Base-by-base conservation (phyloP, 768 basidiomycete species). In the Tephrocybe sp. region DNA sequence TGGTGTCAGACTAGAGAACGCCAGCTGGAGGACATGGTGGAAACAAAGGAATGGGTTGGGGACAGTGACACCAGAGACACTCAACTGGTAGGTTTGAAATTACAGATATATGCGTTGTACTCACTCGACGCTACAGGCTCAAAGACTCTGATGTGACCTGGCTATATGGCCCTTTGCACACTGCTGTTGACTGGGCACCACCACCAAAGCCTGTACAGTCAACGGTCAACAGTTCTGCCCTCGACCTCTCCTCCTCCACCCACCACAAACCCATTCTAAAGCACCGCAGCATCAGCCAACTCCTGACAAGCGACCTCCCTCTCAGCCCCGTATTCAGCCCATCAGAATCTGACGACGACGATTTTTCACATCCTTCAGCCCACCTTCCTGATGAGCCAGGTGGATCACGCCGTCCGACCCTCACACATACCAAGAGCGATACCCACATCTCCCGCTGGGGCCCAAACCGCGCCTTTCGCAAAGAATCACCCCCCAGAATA, bases 121-220 rank as follows among this genome's bases (percentile, higher is more conserved):
- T 33, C 38, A 51, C 41, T 38, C 31, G 36, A 39, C 7, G 7
- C 3, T 42, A 3, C 72, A 98, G 96, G 96, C 84, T 99, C 61
- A 99, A 99, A 69, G 96, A 99, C 69, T 94, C 91, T 5, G 96
- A 99, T 66, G 96, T 98, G 35, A 99, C 97, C 1, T 99, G 96
- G 96, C 82, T 99, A 0, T 98, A 99, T 62, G 96, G 96, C 0
- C 96, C 96, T 17, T 75, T 99, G 0, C 96, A 99, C 67, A 92
- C 93, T 0, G 92, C 92, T n/a, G 83, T 85, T 39, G 92, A 92
- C 58, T 89, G 87, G 57, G 40, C 48, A 7, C 58, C 59, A 3
- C 83, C 84, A 0, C 79, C 83, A 1, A 83, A 81, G 63, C 78
- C 77, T 33, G 63, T 72, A 1, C 71, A 71, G 14, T 69, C 68